Conservation (phyloP, 208 protist genomes). For the Leishmania mexicana region DNA sequence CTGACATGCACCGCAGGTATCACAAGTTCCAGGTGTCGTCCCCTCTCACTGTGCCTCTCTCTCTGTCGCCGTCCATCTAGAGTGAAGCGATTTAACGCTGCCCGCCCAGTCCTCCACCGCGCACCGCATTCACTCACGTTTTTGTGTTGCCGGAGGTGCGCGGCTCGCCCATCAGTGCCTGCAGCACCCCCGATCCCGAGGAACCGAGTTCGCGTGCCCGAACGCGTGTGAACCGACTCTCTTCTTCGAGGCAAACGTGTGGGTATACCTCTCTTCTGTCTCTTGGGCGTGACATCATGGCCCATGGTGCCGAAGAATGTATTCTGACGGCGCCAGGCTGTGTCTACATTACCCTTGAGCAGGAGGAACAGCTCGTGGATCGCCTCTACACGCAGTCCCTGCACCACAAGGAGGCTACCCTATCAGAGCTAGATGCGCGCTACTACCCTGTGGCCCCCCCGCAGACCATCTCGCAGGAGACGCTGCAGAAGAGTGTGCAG, state of each 20-base stretch:
- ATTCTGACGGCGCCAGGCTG: not conserved
- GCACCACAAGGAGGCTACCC: constrained; percentile 39
- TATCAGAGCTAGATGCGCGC: constrained; percentile 66
- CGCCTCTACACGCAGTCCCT: constrained; percentile 77
- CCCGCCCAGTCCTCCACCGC: not conserved
- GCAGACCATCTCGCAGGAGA: constrained; percentile 51
- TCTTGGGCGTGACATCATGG: not conserved
- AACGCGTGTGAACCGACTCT: not conserved
- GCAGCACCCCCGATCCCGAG: not conserved
- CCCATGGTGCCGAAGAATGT: not conserved
- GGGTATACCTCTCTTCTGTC: not conserved
- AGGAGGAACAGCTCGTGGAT: constrained; percentile 56
- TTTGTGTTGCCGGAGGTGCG: not conserved
- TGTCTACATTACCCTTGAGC: constrained; percentile 42
- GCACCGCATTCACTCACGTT: not conserved
- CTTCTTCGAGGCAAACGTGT: not conserved
- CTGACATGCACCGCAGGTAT: not conserved
- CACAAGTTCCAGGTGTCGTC: not conserved
- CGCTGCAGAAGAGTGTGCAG: constrained; percentile 68
- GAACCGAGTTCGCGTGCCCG: not conserved
- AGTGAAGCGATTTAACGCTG: not conserved
- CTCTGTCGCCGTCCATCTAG: no score
- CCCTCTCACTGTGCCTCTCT: not conserved
- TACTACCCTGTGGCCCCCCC: constrained; percentile 68
- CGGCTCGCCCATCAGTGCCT: not conserved